Evolutionary conservation across 129 eudicot species (phyloP).

Genomic region (Tanacetum coccineum): DNA sequence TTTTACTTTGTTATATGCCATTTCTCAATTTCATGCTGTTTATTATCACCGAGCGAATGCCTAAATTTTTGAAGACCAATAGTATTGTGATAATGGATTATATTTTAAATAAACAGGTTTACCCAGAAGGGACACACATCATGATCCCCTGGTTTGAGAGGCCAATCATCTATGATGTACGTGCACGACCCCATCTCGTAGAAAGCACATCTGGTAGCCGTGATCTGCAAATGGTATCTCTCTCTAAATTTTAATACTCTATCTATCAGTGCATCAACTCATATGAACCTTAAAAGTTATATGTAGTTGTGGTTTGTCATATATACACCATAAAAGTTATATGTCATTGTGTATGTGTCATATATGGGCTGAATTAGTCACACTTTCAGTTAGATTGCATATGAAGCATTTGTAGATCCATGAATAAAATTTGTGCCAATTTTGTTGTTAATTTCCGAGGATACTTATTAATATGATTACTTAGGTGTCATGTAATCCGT

Average conservation of each 20-base stretch:
- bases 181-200: slow-evolving; percentile 44
- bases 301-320: no score
- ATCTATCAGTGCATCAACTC: background rate
- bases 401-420: no score
- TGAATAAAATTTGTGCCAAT: no score
- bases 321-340: no score
- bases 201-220: slow-evolving; percentile 47
- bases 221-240: slow-evolving; percentile 41
- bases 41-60: background rate
- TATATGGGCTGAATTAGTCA: no score
- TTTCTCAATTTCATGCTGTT: background rate
- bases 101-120: slow-evolving; percentile 27
- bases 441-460: no score
- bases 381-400: no score
- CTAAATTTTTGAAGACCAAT: background rate
- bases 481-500: no score
- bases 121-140: slow-evolving; percentile 44
- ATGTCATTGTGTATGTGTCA: no score
- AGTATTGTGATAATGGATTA: slow-evolving; percentile 1
- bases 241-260: background rate
- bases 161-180: slow-evolving; percentile 41
- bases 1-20: background rate
- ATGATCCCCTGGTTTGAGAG: slow-evolving; percentile 49
- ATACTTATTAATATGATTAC: no score
- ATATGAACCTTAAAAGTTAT: background rate